These are phyloP conservation scores for Aspergillus sp. DNA, from an alignment of 2,329 filamentous ascomycete genomes.

Conservation along the genomic window DNA sequence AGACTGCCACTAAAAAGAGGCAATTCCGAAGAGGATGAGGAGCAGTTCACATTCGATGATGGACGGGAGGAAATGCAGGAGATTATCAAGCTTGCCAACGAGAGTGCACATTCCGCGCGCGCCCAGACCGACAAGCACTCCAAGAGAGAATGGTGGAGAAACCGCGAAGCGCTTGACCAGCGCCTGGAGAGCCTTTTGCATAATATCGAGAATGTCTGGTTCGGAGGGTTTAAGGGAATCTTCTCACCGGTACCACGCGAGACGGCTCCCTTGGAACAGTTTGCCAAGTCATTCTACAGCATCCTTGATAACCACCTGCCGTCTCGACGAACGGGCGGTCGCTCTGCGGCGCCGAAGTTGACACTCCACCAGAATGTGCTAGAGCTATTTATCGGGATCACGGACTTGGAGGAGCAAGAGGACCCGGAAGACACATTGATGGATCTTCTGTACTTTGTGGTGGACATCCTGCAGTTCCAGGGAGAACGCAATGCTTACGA, in stretches of 20 bases:
- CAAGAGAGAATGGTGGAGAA: conserved; percentile 80
- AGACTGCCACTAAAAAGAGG: conserved; percentile 77
- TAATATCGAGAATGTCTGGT: conserved; percentile 86
- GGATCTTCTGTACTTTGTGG: conserved; percentile 89
- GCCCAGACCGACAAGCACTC: conserved; percentile 65
- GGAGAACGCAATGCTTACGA: conserved; percentile 95
- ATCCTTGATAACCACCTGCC: conserved; percentile 79
- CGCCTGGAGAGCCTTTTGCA: conserved; percentile 68
- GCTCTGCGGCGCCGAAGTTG: conserved; percentile 44
- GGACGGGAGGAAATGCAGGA: conserved; percentile 71
- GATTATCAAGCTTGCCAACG: conserved; percentile 72
- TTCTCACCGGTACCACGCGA: conserved; percentile 65
- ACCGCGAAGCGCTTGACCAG: conserved; percentile 68
- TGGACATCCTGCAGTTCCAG: conserved; percentile 93
- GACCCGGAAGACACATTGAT: conserved; percentile 85
- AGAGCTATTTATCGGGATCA: conserved; percentile 80
- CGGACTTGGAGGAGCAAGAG: conserved; percentile 58
- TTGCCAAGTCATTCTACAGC: conserved; percentile 66
- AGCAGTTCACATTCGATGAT: conserved; percentile 73
- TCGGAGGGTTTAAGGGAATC: conserved; percentile 90
- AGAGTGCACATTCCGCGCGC: conserved; percentile 65
- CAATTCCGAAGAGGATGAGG: conserved; percentile 63
- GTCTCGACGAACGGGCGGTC: conserved; percentile 56
- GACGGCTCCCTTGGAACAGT: conserved; percentile 58
- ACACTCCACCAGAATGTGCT: conserved; percentile 59